Percentiles rank a stretch among this genome's conserved stretches.
phyloP scores from a whole-genome alignment of 2,329 filamentous ascomycete species.

The Stenocarpella maydis region DNA sequence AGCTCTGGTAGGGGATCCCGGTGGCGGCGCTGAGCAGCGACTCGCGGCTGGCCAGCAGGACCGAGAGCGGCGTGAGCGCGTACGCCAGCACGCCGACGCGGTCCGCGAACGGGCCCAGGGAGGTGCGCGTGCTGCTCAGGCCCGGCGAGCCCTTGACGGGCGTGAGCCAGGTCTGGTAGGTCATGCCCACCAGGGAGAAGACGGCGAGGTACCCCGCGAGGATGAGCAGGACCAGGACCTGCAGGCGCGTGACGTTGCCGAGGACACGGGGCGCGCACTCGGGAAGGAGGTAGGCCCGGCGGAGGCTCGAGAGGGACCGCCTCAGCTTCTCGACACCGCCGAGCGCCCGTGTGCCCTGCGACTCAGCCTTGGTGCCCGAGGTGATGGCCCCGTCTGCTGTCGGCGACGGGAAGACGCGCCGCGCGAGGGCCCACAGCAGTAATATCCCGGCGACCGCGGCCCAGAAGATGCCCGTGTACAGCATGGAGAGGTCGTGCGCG shows the following conservation, averaged over 20 bases:
- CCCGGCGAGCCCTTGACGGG: slow-evolving; percentile 66
- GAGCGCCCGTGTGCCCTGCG: background rate
- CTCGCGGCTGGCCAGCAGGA: slow-evolving; percentile 74
- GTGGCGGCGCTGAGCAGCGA: slow-evolving; percentile 75
- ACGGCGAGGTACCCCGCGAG: slow-evolving; percentile 70
- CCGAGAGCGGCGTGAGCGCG: slow-evolving; percentile 74
- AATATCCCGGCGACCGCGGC: slow-evolving; percentile 53
- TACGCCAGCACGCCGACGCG: slow-evolving; percentile 76
- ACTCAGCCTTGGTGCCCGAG: background rate
- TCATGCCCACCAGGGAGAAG: slow-evolving; percentile 74
- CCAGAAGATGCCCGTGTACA: slow-evolving; percentile 61
- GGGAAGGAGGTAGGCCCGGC: slow-evolving; percentile 65
- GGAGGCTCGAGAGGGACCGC: slow-evolving; percentile 36
- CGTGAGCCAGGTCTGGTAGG: slow-evolving; percentile 74
- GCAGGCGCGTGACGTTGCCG: slow-evolving; percentile 72
- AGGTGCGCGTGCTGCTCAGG: slow-evolving; percentile 69
- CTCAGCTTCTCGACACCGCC: slow-evolving; percentile 31
- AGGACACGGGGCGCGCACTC: slow-evolving; percentile 67
- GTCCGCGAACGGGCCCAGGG: slow-evolving; percentile 73
- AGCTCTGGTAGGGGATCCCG: slow-evolving; percentile 77
- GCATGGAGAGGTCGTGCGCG: slow-evolving; percentile 58
- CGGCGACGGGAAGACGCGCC: slow-evolving; percentile 34
- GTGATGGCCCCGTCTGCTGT: background rate
- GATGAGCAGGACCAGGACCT: slow-evolving; percentile 67
- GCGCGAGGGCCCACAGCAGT: slow-evolving; percentile 51